Base-by-base conservation (phyloP, 305 asterid genomes). In the Rubia balearica region DNA sequence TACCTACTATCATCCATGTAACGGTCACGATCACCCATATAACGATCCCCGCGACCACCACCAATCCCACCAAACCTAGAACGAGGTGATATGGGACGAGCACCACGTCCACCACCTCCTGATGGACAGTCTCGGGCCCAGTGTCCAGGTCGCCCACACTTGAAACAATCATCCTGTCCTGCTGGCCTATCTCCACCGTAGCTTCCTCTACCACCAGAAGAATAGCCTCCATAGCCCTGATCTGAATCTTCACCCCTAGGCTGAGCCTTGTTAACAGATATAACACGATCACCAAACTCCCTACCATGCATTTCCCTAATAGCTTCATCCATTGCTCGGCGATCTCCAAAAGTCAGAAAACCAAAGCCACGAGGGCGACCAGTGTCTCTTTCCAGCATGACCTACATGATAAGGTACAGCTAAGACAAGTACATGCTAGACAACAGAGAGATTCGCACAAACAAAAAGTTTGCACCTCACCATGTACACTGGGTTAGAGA, bases 331-430 rank as follows among this genome's bases (percentile, higher is more conserved):
- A 95, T 89, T 24, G 92, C 90, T 33, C 95, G 86, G 53, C 91
- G 90, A 73, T 95, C 98, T 67, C 90, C 87, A 84, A 91, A 95
- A 42, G 98, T 91, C 77, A 95, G 75, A 83, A 91, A 91, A 41
- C 99, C 99, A 82, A 95, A 95, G 72, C 98, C 98, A 67, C 99
- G 96, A 61, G 99, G 99, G 65, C 96, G 96, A 22, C 98, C 98
- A 21, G 98, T 86, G 53, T 90, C 97, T 82, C 96, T 86, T 82
- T 95, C 99, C 79, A 88, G 81, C 97, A 92, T 89, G 63, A 92
- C 81, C 99, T 95, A 75, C 77, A 74, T 1, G 36, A 49, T 79
- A 51, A 36, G 59, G 56, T 51, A 72, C 46, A 67, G 62, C 57
- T 75, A 46, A 83, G 83, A 56, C 40, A 38, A 67, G 72, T 33